Percentiles rank a stretch among this genome's conserved stretches.
These are phyloP conservation scores for Colletotrichum coccodes DNA, from an alignment of 2,329 filamentous ascomycete species.

Conservation along the genomic window DNA sequence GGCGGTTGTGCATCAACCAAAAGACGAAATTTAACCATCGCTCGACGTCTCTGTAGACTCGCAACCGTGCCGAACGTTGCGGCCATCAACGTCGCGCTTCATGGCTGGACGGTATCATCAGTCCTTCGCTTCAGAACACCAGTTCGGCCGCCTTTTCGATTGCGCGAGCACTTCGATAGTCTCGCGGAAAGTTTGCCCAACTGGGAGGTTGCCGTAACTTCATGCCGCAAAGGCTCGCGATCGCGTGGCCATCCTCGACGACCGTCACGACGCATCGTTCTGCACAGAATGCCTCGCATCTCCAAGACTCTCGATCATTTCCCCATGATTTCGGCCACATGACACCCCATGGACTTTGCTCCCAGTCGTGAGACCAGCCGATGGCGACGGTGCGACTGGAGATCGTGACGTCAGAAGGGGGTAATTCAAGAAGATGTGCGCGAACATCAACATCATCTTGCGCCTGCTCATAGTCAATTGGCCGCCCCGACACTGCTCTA, in stretches of 20 bases:
- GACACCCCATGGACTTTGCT: too few species aligned
- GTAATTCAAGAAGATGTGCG: not conserved
- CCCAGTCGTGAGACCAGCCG: not conserved
- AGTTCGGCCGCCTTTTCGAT: too few species aligned
- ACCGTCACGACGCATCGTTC: not conserved
- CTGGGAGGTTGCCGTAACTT: too few species aligned
- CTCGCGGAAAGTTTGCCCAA: not conserved
- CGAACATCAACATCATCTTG: not conserved
- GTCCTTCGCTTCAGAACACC: too few species aligned
- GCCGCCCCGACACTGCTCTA: not conserved
- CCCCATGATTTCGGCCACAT: accelerated
- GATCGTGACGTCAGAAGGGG: conserved; percentile 2
- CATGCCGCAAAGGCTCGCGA: not conserved
- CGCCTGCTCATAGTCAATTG: not conserved
- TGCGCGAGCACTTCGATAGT: not conserved
- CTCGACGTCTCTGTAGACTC: too few species aligned
- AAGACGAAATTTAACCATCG: too few species aligned
- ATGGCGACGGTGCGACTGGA: not conserved
- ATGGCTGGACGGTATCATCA: too few species aligned
- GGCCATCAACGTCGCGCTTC: too few species aligned
- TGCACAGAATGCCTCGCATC: too few species aligned
- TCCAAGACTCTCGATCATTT: not conserved
- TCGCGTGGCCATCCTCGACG: not conserved
- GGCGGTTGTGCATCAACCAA: too few species aligned
- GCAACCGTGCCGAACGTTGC: too few species aligned